Conservation (phyloP, 441 rosid genomes). For the Pelargonium citronellum region DNA sequence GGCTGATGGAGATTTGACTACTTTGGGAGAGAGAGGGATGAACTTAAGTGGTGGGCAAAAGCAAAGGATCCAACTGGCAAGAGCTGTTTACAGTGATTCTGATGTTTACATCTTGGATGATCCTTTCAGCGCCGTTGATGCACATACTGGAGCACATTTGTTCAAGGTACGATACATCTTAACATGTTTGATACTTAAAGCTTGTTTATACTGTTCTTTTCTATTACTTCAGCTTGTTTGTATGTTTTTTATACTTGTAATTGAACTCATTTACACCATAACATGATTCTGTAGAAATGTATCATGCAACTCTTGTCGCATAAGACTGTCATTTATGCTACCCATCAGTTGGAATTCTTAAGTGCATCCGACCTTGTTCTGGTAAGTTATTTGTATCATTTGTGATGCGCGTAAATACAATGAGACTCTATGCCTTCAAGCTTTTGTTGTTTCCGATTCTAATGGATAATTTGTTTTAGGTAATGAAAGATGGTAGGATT, state of each 20-base stretch:
- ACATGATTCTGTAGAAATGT: constrained; percentile 54
- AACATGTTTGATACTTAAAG: constrained; percentile 7
- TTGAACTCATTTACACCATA: background rate
- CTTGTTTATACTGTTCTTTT: no score
- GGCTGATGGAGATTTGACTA: constrained; percentile 70
- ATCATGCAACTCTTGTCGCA: constrained; percentile 76
- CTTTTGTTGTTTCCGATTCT: constrained; percentile 19
- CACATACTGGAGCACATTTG: constrained; percentile 89
- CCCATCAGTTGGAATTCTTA: constrained; percentile 98
- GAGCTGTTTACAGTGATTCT: constrained; percentile 54
- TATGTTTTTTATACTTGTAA: background rate
- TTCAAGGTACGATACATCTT: constrained; percentile 42
- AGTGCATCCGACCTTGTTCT: constrained; percentile 91
- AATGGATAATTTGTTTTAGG: constrained; percentile 56
- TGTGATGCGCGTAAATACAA: background rate
- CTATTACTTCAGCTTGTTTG: background rate
- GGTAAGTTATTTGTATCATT: constrained; percentile 39
- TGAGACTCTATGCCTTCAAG: background rate
- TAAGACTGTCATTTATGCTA: constrained; percentile 76
- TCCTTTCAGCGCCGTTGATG: constrained; percentile 98
- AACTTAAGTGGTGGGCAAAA: constrained; percentile 74
- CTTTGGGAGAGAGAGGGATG: constrained; percentile 83
- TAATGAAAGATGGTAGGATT: constrained; percentile 87
- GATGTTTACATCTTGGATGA: constrained; percentile 78
- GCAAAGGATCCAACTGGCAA: constrained; percentile 64